Evolutionary conservation across 768 basidiomycete genomes (phyloP).

Genomic region (Lactarius hengduanensis): DNA sequence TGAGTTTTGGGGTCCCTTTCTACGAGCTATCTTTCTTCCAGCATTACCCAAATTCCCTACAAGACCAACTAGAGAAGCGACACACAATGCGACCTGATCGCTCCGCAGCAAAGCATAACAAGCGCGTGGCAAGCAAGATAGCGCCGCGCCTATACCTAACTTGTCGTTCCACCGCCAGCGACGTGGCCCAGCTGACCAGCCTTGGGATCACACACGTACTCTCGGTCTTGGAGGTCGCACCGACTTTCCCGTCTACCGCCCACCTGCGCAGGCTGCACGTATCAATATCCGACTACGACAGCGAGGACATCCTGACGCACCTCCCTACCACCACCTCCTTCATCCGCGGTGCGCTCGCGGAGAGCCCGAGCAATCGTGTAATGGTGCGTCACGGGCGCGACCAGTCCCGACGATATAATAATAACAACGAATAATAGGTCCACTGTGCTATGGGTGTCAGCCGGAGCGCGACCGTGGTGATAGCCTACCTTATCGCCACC

Average conservation of each 20-base stretch:
- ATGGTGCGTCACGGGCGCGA: slow-evolving; percentile 41
- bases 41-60: neutral
- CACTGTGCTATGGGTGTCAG: slow-evolving; percentile 78
- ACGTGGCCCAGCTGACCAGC: slow-evolving; percentile 45
- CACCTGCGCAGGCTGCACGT: slow-evolving; percentile 53
- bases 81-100: slow-evolving; percentile 3
- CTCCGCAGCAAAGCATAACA: neutral
- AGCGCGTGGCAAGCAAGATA: slow-evolving; percentile 36
- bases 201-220: slow-evolving; percentile 76
- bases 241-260: slow-evolving; percentile 41
- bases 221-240: slow-evolving; percentile 56
- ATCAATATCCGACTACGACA: slow-evolving; percentile 42
- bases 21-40: slow-evolving; percentile 3
- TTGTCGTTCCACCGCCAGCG: slow-evolving; percentile 54
- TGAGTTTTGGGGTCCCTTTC: slow-evolving; percentile 5
- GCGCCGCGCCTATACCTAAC: slow-evolving; percentile 60
- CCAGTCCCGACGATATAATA: neutral
- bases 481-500: slow-evolving; percentile 54
- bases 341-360: slow-evolving; percentile 48
- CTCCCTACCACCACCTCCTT: slow-evolving; percentile 52
- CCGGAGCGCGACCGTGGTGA: slow-evolving; percentile 71
- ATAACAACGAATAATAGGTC: slow-evolving; percentile 45
- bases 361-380: slow-evolving; percentile 45
- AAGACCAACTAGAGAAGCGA: neutral
- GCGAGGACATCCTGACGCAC: slow-evolving; percentile 45